phyloP scores from a whole-genome alignment of 129 eudicot species.

The Artemisia annua region DNA sequence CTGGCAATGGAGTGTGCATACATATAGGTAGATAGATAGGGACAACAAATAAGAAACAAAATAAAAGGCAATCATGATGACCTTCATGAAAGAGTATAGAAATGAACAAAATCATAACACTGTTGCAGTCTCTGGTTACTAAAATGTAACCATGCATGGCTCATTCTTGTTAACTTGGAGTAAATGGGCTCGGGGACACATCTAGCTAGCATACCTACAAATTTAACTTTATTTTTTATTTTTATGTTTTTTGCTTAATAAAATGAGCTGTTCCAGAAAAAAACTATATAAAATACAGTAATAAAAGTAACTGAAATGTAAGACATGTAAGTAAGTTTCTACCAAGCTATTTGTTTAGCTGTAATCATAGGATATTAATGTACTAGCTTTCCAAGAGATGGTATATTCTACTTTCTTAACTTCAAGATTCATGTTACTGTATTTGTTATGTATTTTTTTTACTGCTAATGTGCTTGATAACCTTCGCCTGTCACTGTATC shows the following conservation, averaged over 20 bases:
- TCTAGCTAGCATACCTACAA: not conserved
- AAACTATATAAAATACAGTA: no score
- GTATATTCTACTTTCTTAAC: slow-evolving; percentile 21
- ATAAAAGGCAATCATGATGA: slow-evolving; percentile 15
- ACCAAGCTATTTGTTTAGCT: no score
- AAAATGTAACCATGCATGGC: slow-evolving; percentile 17
- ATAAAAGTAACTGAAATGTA: no score
- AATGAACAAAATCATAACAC: slow-evolving; percentile 27
- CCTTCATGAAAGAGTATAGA: slow-evolving; percentile 19
- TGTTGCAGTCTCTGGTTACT: not conserved
- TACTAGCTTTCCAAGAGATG: slow-evolving; percentile 32
- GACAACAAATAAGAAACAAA: slow-evolving; percentile 8
- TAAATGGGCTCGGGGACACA: not conserved
- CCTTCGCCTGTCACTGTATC: slow-evolving; percentile 12
- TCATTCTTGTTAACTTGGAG: not conserved
- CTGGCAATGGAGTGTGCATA: slow-evolving; percentile 11
- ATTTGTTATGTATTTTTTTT: slow-evolving; percentile 15
- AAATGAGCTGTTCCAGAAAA: no score
- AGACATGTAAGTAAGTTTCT: no score
- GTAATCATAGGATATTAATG: no score
- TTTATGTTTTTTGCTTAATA: no score
- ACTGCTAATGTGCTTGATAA: slow-evolving; percentile 29
- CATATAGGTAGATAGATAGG: slow-evolving; percentile 15
- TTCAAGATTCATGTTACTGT: slow-evolving; percentile 10
- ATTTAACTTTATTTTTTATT: no score